Evolutionary conservation across 2,329 filamentous ascomycete genomes (phyloP), one percentile per base, ranked within the genome.

Genomic region (Colletotrichum limetticola): DNA sequence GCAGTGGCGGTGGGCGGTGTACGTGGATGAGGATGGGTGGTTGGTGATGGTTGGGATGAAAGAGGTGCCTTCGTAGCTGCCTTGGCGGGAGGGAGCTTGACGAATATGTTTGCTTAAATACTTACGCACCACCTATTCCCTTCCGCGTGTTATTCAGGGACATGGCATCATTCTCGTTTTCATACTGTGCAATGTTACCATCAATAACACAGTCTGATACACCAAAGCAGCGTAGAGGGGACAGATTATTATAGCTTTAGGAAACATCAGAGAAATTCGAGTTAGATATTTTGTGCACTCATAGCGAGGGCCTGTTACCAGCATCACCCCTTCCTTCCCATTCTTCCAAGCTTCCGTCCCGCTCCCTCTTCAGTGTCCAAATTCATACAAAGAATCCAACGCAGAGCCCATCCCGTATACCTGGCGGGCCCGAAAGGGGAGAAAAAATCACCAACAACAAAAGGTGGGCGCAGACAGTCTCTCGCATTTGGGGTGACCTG

Each of bases 241-340:
- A 62, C 59, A 52, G 37, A 22, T 70, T 22, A 70, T 70, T 73
- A 66, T 52, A 60, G 56, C 56, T 70, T 61, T 73, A 66, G 56
- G 52, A 56, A 42, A 66, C 60, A 73, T 49, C 37, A 42, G 14
- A 53, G 62, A 66, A 49, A 73, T 35, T 71, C 56, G 32, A 49
- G 66, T 71, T 71, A 70, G 71, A 56, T 32, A 53, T 53, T 60
- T 30, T 57, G 14, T 42, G 5, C 63, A 49, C 60, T 73, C 71
- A 61, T 61, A 70, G 64, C 66, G 6, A 35, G 42, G 37, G 30
- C n/a, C 24, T 37, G 32, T 63, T 59, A 14, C 32, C 65, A 58
- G 32, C 24, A 9, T 30, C 59, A 24, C 9, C 53, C 53, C 56
- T 11, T 9, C 35, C 42, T 56, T 63, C 6, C 14, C 49, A 42